Percentiles rank a stretch among this genome's conserved stretches.
Conservation (phyloP, 129 eudicot species). For the Arctium lappa region DNA sequence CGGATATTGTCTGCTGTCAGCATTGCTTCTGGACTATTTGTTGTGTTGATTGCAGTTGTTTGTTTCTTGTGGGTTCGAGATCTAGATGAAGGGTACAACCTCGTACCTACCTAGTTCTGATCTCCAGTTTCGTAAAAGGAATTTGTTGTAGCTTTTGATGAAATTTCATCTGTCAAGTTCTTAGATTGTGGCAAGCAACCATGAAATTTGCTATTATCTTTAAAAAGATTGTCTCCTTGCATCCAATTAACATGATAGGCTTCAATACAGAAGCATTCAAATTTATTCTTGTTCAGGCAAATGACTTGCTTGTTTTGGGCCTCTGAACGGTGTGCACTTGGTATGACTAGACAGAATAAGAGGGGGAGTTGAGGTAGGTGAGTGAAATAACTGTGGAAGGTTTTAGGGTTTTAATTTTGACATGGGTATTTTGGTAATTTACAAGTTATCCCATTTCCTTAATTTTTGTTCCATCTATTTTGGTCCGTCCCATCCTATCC, state of each 20-base stretch:
- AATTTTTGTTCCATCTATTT: not conserved
- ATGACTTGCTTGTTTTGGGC: not conserved
- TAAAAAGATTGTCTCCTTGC: not conserved
- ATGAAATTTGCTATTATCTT: not conserved
- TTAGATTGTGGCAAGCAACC: not conserved
- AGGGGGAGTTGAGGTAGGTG: too few relatives aligned
- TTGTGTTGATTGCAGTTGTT: slow-evolving; percentile 45
- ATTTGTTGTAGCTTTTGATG: slow-evolving; percentile 24
- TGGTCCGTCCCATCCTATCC: not conserved
- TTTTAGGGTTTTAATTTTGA: not conserved
- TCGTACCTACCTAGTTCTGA: slow-evolving; percentile 67
- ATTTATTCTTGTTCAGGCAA: not conserved
- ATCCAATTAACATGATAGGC: not conserved
- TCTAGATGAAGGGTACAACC: slow-evolving; percentile 36
- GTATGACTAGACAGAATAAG: not conserved
- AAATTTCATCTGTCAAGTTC: slow-evolving; percentile 11
- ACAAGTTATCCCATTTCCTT: not conserved
- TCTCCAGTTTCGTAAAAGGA: not conserved
- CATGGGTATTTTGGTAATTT: not conserved
- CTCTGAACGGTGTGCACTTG: not conserved
- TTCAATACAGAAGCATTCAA: not conserved
- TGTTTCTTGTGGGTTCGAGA: slow-evolving; percentile 42
- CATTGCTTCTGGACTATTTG: slow-evolving; percentile 30
- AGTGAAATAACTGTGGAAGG: not conserved
- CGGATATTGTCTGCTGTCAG: slow-evolving; percentile 8